These are phyloP conservation scores for Bipolaris oryzae DNA, from an alignment of 2,329 filamentous ascomycete species.

Conservation along the genomic window DNA sequence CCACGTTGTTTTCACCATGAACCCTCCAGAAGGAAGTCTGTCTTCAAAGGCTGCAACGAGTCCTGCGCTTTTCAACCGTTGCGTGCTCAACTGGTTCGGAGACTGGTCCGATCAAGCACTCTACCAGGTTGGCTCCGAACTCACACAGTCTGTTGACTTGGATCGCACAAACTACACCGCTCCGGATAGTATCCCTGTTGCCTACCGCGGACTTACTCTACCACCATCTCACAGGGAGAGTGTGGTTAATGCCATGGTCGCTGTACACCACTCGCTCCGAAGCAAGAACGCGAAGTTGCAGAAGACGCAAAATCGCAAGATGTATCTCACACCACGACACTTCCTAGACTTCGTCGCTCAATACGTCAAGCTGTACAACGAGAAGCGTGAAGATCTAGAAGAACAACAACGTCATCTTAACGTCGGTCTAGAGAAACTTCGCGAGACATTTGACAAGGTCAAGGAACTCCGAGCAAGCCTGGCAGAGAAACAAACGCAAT, in stretches of 20 bases:
- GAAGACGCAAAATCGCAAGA: slow-evolving; percentile 90
- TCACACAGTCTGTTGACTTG: slow-evolving; percentile 94
- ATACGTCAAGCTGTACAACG: slow-evolving; percentile 95
- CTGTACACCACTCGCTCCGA: slow-evolving; percentile 94
- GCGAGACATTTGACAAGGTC: slow-evolving; percentile 97
- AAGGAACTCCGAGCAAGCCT: slow-evolving; percentile 88
- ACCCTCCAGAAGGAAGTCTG: slow-evolving; percentile 92
- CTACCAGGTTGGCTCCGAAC: slow-evolving; percentile 94
- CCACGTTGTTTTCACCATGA: slow-evolving; percentile 99
- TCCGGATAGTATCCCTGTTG: slow-evolving; percentile 90
- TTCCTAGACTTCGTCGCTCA: slow-evolving; percentile 98
- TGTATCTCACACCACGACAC: slow-evolving; percentile 93
- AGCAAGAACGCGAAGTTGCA: slow-evolving; percentile 85
- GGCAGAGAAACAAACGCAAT: slow-evolving; percentile 89
- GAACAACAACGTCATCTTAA: slow-evolving; percentile 99
- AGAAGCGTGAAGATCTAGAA: slow-evolving; percentile 97
- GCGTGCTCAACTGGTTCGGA: slow-evolving; percentile 99
- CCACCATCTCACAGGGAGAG: slow-evolving; percentile 90
- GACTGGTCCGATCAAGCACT: slow-evolving; percentile 99
- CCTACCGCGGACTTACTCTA: slow-evolving; percentile 81
- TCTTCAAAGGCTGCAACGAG: slow-evolving; percentile 97
- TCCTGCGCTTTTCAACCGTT: slow-evolving; percentile 98
- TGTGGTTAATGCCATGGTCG: slow-evolving; percentile 97
- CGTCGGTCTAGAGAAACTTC: slow-evolving; percentile 94
- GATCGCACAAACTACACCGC: slow-evolving; percentile 85